Conservation (phyloP, 495 filamentous ascomycete species). For the Neurospora sp. region DNA sequence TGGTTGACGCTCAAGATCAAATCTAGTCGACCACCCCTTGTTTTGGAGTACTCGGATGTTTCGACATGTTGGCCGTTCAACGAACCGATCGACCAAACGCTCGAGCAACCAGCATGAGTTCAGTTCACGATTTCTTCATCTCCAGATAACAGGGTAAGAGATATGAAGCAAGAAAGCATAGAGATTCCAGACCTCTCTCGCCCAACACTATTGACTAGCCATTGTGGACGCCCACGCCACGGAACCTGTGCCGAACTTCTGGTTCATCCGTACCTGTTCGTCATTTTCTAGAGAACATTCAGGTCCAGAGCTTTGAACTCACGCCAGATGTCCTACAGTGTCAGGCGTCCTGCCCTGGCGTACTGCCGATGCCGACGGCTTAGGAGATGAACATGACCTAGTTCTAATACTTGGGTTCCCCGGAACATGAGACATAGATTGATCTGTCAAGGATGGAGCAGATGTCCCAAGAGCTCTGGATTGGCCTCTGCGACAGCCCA, state of each 20-base stretch:
- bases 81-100: not conserved
- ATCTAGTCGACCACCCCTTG: not conserved
- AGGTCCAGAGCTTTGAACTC: not conserved
- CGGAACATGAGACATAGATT: not conserved
- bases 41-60: not conserved
- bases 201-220: not conserved
- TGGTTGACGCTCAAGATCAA: not conserved
- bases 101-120: not conserved
- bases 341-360: not conserved
- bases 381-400: not conserved
- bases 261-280: not conserved
- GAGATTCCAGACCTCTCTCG: not conserved
- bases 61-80: not conserved
- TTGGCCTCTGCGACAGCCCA: slow-evolving; percentile 9
- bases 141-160: not conserved
- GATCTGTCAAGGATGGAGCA: not conserved
- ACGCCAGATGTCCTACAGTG: not conserved
- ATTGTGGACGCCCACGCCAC: not conserved
- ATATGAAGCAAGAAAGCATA: not conserved
- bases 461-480: not conserved
- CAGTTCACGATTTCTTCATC: not conserved
- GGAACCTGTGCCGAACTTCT: not conserved
- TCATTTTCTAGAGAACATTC: not conserved
- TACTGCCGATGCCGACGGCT: not conserved
- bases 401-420: not conserved